Base-by-base conservation (phyloP, 2,329 filamentous ascomycete species). In the Lithohypha guttulata region DNA sequence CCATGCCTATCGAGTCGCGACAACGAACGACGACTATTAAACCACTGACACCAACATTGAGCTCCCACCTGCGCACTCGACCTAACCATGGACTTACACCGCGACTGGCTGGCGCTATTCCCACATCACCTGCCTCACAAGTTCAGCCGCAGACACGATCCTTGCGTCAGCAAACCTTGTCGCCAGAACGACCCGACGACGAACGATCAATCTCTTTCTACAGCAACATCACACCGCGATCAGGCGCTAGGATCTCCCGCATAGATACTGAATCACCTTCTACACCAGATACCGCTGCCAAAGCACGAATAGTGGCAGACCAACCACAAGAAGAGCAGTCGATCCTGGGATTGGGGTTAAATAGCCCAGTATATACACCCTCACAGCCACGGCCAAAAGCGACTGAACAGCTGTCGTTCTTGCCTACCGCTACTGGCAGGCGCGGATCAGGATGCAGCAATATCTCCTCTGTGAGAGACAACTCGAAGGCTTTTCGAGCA, bases 401-500 rank as follows among this genome's bases (percentile, higher is more conserved):
- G 34, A 31, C 20, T 28, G 32, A 15, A 17, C 45, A 23, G 38
- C 47, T 37, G 33, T 42, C 15, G 28, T 41, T 20, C 42, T 43
- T 14, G 27, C 40, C 33, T 34, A 47, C 18, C 28, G 20, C 33
- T n/a, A 35, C 10, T 15, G 22, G 21, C 20, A 35, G 47, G 18
- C 56, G 57, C 40, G 48, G 53, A 20, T 48, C 59, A 21, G 57
- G 55, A 36, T 52, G 61, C 19, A 63, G 59, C 47, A 61, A 59
- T 23, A 48, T 60, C 23, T 53, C 55, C 11, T 55, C 59, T 18
- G 61, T 63, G 6, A 58, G 44, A 37, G 59, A 52, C 17, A 33
- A 36, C 9, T 41, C 43, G 41, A 33, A 85, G 64, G 96, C 96
- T 70, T 95, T 98, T 59, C 87, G 93, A 57, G 91, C 87, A 19